Evolutionary conservation across 75 land plant genomes (phyloP), one percentile per base, ranked within the genome.

Genomic region (Pseudotsuga menziesii): DNA sequence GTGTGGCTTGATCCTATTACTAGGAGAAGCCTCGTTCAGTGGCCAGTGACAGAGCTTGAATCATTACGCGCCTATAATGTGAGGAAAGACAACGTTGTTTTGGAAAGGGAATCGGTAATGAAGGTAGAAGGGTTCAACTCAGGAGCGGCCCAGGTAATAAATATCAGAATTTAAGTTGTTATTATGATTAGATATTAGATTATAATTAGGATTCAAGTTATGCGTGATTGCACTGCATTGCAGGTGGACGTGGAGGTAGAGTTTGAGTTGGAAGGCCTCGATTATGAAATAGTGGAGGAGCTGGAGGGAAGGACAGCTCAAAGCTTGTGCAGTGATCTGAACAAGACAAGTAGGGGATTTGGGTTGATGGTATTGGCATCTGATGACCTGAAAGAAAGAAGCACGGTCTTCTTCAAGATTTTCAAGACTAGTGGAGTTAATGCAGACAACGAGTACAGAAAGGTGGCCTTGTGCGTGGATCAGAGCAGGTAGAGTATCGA

Each of bases 11-110:
- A 90, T 78, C 41, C 32, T 5, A 25, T 20, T 5, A 81, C 75
- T 27, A 80, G 82, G n/a, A 83, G 76, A 56, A 88, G 84, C 59
- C 77, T 93, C 44, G 59, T 93, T 29, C 91, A 89, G 60, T 90
- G 91, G 91, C 96, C 96, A 9, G 74, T 93, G 8, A 61, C 81
- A 62, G 96, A 93, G 76, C 14, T 93, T 4, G 86, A 91, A 60
- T 27, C 29, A 0, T 79, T 91, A 20, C 80, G 85, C 3, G 60
- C 3, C 0, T 25, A 86, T 44, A 39, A 44, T 67, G 20, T 67
- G 39, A 39, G 11, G 5, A 67, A 39, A 20, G 19, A 39, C 12
- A 36, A 67, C 44, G 22, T 67, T 4, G 71, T 39, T 4, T 36
- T 67, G 44, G 39, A 67, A n/a, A 67, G 22, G 2, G 71, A 44